Evolutionary conservation across 106 monocot genomes (phyloP), one percentile per base, ranked within the genome.

Genomic region (Alisma plantagoaquatica): DNA sequence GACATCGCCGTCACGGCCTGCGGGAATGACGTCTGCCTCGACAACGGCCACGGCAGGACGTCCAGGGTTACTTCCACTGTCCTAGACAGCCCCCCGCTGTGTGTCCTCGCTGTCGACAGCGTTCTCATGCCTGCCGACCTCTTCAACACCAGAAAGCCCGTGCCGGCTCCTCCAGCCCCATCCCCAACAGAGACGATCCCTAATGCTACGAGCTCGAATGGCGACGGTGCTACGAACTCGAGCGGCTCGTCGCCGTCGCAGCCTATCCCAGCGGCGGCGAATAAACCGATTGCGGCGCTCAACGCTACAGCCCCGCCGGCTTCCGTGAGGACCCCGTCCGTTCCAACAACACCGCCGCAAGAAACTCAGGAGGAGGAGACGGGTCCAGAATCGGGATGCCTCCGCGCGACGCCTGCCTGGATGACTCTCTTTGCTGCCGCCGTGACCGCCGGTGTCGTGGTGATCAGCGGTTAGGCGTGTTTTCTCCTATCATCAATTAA

Each of bases 11-110:
- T 84, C 16, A 28, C 51, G 16, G 31, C 75, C 17, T 52, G 31
- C 22, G 85, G 90, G 26, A 77, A 86, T 46, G 90, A 90, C 31
- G 90, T 99, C 16, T 77, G 72, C 11, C 76, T 99, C 3, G 67
- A 66, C 53, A 90, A 89, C 27, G 98, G 98, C 0, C 43, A 86
- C n/a, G 90, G 68, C 43, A n/a, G n/a, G n/a, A 79, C 58, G 11
- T 85, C 98, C 11, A 75, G 98, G 31, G 74, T 99, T 4, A 82
- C 70, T 25, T 54, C 61, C 61, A 62, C 61, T 16, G 54, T 70
- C 10, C 6, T 70, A 12, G 70, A 70, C 21, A 54, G 54, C 18
- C 16, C 54, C 14, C 70, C 70, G 15, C 28, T 70, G n/a, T 70
- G 61, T 46, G 19, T 70, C 23, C 70, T 70, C 35, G 47, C 70